phyloP scores from a whole-genome alignment of 2,329 filamentous ascomycete species.

The Pleomassaria siparia region DNA sequence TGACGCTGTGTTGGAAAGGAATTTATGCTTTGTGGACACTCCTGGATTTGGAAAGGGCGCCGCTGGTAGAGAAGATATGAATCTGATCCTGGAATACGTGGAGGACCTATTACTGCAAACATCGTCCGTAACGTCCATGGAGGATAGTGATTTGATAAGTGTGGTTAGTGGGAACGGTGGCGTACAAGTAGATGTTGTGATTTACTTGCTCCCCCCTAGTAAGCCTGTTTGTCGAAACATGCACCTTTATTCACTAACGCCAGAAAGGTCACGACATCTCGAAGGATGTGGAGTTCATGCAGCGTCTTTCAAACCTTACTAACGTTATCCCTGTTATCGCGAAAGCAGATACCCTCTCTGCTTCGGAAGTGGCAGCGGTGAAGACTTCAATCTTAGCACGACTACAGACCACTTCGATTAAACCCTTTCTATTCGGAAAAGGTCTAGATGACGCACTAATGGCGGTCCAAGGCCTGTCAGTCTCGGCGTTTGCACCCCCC shows the following conservation, averaged over 20 bases:
- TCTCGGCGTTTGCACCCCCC: conserved; percentile 14
- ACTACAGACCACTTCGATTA: conserved; percentile 60
- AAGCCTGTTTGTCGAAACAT: conserved; percentile 30
- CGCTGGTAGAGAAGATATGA: conserved; percentile 27
- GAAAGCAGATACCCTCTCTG: conserved; percentile 69
- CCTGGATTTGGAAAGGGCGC: conserved; percentile 60
- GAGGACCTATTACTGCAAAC: conserved; percentile 68
- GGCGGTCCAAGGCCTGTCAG: conserved; percentile 33
- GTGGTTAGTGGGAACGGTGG: conserved; percentile 81
- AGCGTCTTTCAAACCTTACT: conserved; percentile 68
- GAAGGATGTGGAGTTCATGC: conserved; percentile 72
- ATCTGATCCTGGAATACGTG: conserved; percentile 64
- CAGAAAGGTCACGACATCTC: conserved; percentile 36
- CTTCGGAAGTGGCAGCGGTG: conserved; percentile 57
- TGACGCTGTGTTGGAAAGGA: conserved; percentile 81
- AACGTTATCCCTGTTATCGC: conserved; percentile 85
- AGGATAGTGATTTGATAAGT: conserved; percentile 72
- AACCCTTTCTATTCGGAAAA: conserved; percentile 66
- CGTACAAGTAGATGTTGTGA: conserved; percentile 77
- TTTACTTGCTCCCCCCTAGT: conserved; percentile 80
- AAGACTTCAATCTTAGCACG: conserved; percentile 63
- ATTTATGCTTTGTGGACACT: conserved; percentile 91
- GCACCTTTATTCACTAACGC: conserved; percentile 22
- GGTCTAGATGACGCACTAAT: conserved; percentile 38
- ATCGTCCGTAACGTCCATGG: conserved; percentile 61